Percentiles rank a stretch among this genome's conserved stretches.
Conservation (phyloP, 2,329 filamentous ascomycete species). For the Phaeosphaeriaceae sp. region DNA sequence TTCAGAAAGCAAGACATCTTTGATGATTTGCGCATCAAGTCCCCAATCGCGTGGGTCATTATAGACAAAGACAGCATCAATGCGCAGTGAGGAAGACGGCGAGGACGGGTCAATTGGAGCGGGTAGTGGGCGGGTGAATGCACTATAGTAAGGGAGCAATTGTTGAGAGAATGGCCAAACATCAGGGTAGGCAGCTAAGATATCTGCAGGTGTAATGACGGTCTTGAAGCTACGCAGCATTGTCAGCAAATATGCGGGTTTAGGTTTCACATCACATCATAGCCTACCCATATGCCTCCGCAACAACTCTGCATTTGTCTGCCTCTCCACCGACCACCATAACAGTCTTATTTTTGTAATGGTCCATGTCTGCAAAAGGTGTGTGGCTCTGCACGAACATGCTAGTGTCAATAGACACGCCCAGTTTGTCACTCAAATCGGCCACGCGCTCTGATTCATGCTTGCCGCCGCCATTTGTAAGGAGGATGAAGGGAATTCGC, state of each 20-base stretch:
- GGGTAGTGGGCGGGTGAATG: conserved; percentile 65
- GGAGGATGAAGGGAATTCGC: conserved; percentile 86
- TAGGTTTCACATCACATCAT: not conserved
- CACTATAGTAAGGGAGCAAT: conserved; percentile 66
- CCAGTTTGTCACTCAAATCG: conserved; percentile 71
- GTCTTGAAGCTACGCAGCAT: conserved; percentile 56
- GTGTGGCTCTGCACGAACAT: conserved; percentile 92
- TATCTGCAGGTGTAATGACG: conserved; percentile 85
- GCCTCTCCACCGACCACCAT: conserved; percentile 57
- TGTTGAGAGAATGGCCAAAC: conserved; percentile 84
- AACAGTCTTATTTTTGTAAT: conserved; percentile 61
- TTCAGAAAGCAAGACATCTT: conserved; percentile 81
- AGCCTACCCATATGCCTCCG: conserved; percentile 60
- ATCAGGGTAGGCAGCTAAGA: conserved; percentile 73
- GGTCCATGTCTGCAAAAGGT: conserved; percentile 73
- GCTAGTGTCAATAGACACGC: conserved; percentile 67
- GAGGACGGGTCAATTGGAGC: conserved; percentile 55
- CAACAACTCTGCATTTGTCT: conserved; percentile 71
- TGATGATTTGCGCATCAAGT: conserved; percentile 82
- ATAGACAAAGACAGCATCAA: conserved; percentile 92
- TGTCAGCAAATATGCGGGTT: conserved; percentile 3
- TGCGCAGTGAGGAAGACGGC: conserved; percentile 66
- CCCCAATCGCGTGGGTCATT: conserved; percentile 98
- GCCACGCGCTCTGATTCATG: conserved; percentile 75
- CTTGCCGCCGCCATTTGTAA: conserved; percentile 94